Base-by-base conservation (phyloP, 2,329 filamentous ascomycete species). In the Ascochyta rabiei region DNA sequence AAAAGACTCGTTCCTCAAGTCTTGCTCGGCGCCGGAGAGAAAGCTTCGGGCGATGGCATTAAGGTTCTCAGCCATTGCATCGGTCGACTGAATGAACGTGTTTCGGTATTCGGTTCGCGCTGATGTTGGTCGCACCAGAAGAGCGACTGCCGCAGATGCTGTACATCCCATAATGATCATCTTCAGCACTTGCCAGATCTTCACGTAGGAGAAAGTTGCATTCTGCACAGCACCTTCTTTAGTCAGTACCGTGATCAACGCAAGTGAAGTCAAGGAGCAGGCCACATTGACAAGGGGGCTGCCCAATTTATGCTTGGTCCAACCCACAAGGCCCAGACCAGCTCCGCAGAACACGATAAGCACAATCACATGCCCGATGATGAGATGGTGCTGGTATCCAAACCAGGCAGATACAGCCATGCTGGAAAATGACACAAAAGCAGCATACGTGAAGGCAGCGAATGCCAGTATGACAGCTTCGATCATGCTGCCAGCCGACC, bases 391-490 rank as follows among this genome's bases (percentile, higher is more conserved):
- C 34, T 89, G 77, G 3, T 85, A 81, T 13, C 88, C 89, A 60
- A 96, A 91, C 58, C 93, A 84, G 40, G 91, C 88, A 2, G 91
- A 90, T 2, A 93, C 85, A n/a, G 84, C 89, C 93, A 97, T 97
- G 66, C 91, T 95, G 38, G 90, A 82, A 48, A 95, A 83, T 6
- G 88, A 90, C 33, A 97, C 80, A 34, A 91, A 79, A 30, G 87
- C 84, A 2, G 89, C 88, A 71, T 96, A 98, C 33, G 87, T 76
- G 56, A 96, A 90, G 1, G 92, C 93, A 30, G 89, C 80, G 33
- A 90, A 77, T 6, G 91, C 90, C 53, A 95, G 86, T 30, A 93
- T 77, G 10, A 89, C 84, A 3, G 92, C 93, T 75, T 96, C 90
- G 53, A 91, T 84, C 91, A 97, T 96, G 62, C 90, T 95, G 0